Base-by-base conservation (phyloP, 2,329 filamentous ascomycete genomes). In the Sordariomycetes sp. region DNA sequence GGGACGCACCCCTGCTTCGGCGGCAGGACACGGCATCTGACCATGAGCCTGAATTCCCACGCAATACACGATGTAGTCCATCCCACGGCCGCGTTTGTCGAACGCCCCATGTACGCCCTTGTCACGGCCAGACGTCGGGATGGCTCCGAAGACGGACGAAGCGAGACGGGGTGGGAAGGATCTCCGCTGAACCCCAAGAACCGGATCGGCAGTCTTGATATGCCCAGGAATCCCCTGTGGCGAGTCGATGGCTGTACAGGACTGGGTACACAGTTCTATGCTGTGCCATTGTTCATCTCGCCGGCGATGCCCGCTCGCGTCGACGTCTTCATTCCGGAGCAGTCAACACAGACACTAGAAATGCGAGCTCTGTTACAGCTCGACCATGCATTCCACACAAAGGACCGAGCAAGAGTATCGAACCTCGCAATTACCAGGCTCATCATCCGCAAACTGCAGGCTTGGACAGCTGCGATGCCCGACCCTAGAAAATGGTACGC, bases 171-270 rank as follows among this genome's bases (percentile, higher is more conserved):
- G 16, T 85, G 81, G 81, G 65, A 68, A 14, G 60, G 66, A 3
- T 84, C 81, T 5, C 68, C 72, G 48, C 70, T 84, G 50, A 85
- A 85, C 61, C 82, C 81, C 8, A 82, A 81, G 66, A 85, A 83
- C 64, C 75, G 81, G 60, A 79, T 85, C 65, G 75, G 84, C 65
- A 82, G 79, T 61, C 74, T 85, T 18, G 74, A 72, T 2, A 67
- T 71, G 8, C 73, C 74, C 2, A 55, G 63, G 16, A 63, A 69
- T 0, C 74, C 80, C 1, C 67, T 79, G 8, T 86, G 82, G 81
- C 75, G 79, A 37, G 77, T 86, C 54, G 81, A 85, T 62, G 81
- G 82, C 54, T 80, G 76, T 63, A 78, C 79, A 24, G 78, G 75
- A 20, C 72, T 80, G 58, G 82, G 81, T 4, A 82, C 78, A 12